Evolutionary conservation across 495 filamentous ascomycete species (phyloP), one percentile per base, ranked within the genome.

Genomic region (Aspergillus mulundensis): DNA sequence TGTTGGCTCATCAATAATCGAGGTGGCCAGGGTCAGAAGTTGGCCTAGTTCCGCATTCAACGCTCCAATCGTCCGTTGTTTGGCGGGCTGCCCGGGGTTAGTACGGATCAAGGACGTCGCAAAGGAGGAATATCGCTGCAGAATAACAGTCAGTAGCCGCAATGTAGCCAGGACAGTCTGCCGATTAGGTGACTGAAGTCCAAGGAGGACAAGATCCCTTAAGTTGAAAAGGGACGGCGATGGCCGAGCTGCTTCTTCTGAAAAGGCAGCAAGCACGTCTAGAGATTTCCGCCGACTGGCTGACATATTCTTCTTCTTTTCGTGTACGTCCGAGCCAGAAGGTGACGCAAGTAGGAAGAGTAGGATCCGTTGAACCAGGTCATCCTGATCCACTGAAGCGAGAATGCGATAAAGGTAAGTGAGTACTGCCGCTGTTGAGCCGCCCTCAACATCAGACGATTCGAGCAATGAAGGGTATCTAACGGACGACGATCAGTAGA

Each of bases 401-500:
- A 99, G 80, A 52, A 97, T 91, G 52, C 90, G 87, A 52, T 87
- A 87, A 23, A 97, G 80, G 70, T 99, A 97, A 1, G 91, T 97
- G 53, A 99, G 73, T 19, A 97, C 95, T 2, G 94, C 93, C 6
- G 97, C 91, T 5, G 93, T 94, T 2, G 95, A 97, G 34, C 95
- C 95, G 30, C 94, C 95, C 71, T 97, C 91, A 28, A 91, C 84
- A 74, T 99, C 94, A 0, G 94, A 97, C 5, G 95, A 97, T 69
- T 99, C 91, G 10, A 99, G 77, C 19, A 99, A 73, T 7, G 95
- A 97, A 25, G 94, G 94, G 63, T 97, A 97, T 75, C 91, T 96
- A 56, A 36, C 21, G 39, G 16, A 10, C 40, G 4, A 19, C 24
- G 12, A 19, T 60, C 24, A 53, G 42, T 32, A 49, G 19, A 15